Evolutionary conservation across 352 stramenopile species (phyloP).

Genomic region (Globisporangium yorkense): DNA sequence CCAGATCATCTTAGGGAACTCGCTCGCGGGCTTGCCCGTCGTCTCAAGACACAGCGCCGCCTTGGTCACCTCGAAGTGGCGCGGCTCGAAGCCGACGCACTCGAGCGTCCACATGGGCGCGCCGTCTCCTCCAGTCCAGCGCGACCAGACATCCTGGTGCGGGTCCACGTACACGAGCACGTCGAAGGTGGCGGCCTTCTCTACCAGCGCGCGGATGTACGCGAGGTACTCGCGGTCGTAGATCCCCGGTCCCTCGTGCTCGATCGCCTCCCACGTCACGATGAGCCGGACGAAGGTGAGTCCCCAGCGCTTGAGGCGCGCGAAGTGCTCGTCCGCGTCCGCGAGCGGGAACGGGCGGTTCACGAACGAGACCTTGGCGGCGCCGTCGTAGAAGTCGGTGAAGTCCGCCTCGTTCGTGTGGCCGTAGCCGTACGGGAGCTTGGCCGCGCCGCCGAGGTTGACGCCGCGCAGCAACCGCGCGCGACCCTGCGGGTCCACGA

Average conservation of each 20-base stretch:
- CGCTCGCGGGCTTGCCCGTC: slow-evolving; percentile 19
- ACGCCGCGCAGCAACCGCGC: slow-evolving; percentile 78
- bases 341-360: slow-evolving; percentile 78
- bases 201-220: slow-evolving; percentile 66
- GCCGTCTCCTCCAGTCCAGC: slow-evolving; percentile 49
- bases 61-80: slow-evolving; percentile 67
- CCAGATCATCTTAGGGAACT: slow-evolving; percentile 81
- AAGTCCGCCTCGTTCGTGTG: slow-evolving; percentile 36
- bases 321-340: slow-evolving; percentile 77
- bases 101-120: slow-evolving; percentile 89
- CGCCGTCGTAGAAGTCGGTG: slow-evolving; percentile 46
- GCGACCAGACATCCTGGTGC: slow-evolving; percentile 91
- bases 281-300: slow-evolving; percentile 82
- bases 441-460: slow-evolving; percentile 86
- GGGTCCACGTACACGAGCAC: slow-evolving; percentile 88
- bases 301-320: slow-evolving; percentile 73
- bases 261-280: slow-evolving; percentile 89
- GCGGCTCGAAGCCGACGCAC: slow-evolving; percentile 64
- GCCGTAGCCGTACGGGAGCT: slow-evolving; percentile 61
- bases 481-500: slow-evolving; percentile 74
- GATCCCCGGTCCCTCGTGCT: slow-evolving; percentile 72
- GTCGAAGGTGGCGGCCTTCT: slow-evolving; percentile 51
- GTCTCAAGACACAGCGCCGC: slow-evolving; percentile 74
- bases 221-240: slow-evolving; percentile 85
- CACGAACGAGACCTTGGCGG: slow-evolving; percentile 59